phyloP scores from a whole-genome alignment of 768 basidiomycete species.

The Termitomyces bulborhizus region DNA sequence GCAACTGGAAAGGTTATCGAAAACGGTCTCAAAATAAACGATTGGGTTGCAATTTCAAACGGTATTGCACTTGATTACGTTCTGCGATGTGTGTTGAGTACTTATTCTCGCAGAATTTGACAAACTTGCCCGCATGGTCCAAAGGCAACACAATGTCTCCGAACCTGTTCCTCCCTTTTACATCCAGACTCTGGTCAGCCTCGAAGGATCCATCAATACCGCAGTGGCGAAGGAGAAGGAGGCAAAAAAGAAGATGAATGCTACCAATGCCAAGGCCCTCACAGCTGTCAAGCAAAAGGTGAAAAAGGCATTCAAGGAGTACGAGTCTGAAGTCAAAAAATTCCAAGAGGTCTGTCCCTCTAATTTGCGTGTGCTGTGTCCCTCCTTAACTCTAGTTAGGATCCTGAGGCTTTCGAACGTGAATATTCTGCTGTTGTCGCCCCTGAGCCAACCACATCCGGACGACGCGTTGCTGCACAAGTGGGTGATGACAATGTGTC shows the following conservation, averaged over 20 bases:
- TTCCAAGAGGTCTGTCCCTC: slow-evolving; percentile 63
- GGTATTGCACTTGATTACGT: slow-evolving; percentile 37
- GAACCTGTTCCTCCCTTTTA: slow-evolving; percentile 87
- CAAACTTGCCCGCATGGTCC: slow-evolving; percentile 86
- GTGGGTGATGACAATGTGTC: slow-evolving; percentile 40
- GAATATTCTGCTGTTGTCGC: slow-evolving; percentile 56
- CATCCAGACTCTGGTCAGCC: slow-evolving; percentile 62
- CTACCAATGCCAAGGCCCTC: slow-evolving; percentile 86
- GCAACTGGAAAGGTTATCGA: slow-evolving; percentile 86
- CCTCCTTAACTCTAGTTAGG: slow-evolving; percentile 36
- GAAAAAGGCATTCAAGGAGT: slow-evolving; percentile 85
- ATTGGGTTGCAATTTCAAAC: slow-evolving; percentile 89
- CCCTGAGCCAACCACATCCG: slow-evolving; percentile 35
- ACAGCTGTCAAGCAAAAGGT: slow-evolving; percentile 99
- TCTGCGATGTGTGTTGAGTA: background rate
- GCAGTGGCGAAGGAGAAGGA: slow-evolving; percentile 84
- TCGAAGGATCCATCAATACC: slow-evolving; percentile 71
- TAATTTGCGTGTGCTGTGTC: background rate
- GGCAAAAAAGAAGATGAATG: slow-evolving; percentile 95
- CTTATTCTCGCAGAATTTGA: slow-evolving; percentile 70
- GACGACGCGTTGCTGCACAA: slow-evolving; percentile 26
- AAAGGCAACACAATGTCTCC: slow-evolving; percentile 77
- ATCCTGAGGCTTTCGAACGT: slow-evolving; percentile 82
- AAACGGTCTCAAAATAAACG: slow-evolving; percentile 92
- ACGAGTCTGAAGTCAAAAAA: slow-evolving; percentile 72